A percentile compares a stretch with the other conserved stretches of the same genome.
Evolutionary conservation across 345 rosid species (phyloP).

Genomic region (Eucalyptus urophylla): DNA sequence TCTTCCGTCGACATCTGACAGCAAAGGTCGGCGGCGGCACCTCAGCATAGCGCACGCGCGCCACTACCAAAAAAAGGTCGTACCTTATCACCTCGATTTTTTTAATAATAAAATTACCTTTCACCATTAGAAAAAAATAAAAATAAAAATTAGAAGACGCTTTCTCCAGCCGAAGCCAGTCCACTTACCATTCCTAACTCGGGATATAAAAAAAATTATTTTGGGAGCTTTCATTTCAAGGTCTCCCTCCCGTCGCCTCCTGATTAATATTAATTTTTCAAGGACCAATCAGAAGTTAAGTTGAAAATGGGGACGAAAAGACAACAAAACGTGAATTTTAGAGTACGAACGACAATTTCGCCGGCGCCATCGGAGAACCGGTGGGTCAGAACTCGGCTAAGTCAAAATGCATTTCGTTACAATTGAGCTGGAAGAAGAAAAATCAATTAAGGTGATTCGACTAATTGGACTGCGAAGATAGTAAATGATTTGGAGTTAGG

Average conservation of each 20-base stretch:
- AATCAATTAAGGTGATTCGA: not conserved
- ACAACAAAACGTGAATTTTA: not conserved
- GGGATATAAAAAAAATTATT: not conserved
- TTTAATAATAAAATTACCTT: not conserved
- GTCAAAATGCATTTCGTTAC: not conserved
- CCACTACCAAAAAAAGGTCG: not conserved
- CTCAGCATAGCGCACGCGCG: not conserved
- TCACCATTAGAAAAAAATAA: not conserved
- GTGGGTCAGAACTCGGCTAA: not conserved
- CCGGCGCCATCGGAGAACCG: not conserved
- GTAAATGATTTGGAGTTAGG: not conserved
- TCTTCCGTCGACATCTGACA: not conserved
- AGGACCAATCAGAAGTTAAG: too few species aligned
- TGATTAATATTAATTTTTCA: not conserved
- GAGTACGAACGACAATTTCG: not conserved
- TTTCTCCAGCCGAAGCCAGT: not conserved
- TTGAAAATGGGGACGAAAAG: not conserved
- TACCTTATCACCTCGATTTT: not conserved
- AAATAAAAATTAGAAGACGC: not conserved
- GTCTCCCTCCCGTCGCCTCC: not conserved
- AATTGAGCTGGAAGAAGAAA: not conserved
- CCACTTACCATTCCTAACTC: not conserved
- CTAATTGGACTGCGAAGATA: not conserved
- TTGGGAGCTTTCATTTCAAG: not conserved
- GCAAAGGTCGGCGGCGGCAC: conserved; percentile 2